Evolutionary conservation across 768 basidiomycete species (phyloP), one percentile per base, ranked within the genome.

Genomic region (Termitomyces sp.): DNA sequence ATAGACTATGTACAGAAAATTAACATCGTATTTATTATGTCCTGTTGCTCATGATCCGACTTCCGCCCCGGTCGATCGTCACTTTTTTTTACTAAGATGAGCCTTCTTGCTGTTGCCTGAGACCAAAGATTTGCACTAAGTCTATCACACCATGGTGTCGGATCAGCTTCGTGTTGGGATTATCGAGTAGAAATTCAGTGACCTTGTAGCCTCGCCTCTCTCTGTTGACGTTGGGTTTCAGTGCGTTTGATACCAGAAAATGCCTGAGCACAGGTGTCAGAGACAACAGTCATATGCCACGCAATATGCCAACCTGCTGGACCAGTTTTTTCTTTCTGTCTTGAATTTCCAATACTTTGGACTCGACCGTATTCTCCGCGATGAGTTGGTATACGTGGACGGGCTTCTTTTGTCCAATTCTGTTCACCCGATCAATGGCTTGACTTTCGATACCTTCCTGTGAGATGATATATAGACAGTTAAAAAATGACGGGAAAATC

Each of bases 311-410:
- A 59, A 88, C 91, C 72, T 92, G 83, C 63, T 88, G 77, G 53
- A 95, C 84, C 39, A 95, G 68, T 31, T 71, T 73, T 71, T 92
- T 93, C 73, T 94, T 94, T 64, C 80, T 80, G 55, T 90, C 88
- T 66, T 95, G 93, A 56, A 94, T 95, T 23, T 90, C 91, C 41
- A 95, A 76, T 40, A 85, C 92, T 69, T 90, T 93, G 12, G 89
- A 80, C 68, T 95, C 93, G 1, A 94, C 86, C 0, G 93, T 95
- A 61, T 93, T 79, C 61, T 94, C 92, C 0, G 93, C 91, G 52
- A 95, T 92, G 45, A 95, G 72, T 62, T 94, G 93, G 64, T 93
- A 94, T 18, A 94, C 91, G 59, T 88, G 85, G 31, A 95, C 91
- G 1, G 80, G 74, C 66, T 87, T 92, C 58, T 70, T 89, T 67